Base-by-base conservation (phyloP, 192 early-diverging fungal species). In the Linnemannia hyalina region DNA sequence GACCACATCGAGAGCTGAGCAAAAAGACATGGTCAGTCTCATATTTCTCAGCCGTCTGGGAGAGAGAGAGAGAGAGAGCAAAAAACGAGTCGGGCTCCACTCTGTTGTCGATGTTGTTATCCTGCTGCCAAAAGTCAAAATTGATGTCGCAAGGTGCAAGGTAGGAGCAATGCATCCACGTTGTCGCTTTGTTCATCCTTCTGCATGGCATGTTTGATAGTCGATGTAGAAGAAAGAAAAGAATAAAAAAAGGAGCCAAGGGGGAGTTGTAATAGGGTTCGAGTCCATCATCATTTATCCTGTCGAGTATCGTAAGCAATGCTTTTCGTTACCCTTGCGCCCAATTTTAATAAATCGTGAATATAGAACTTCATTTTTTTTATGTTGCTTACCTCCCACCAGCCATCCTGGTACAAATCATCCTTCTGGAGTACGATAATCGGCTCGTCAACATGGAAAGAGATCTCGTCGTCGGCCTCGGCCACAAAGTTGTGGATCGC, bases 381-480 rank as follows among this genome's bases (percentile, higher is more conserved):
- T 38, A 22, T 35, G 3, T 68, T 72, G 68, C 81, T 88, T 91
- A 93, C 94, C 89, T 91, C 87, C 95, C 95, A 96, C 95, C 95
- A 96, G 41, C 95, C 95, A 85, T 96, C 95, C 26, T 88, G 84
- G 78, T 89, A 95, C 40, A 88, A 81, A 44, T 95, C 94, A 70
- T 96, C 95, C 68, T 88, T 92, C 79, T 96, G 93, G 16, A 95
- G 71, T 4, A 96, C 92, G n/a, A 93, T 82, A 11, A 96, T 89
- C 20, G 92, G 91, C 68, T 96, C 95, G 20, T 92, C 93, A 47
- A 87, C 86, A 44, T 83, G 73, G 77, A 96, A 95, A 35, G 86
- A 84, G 46, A 96, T 90, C 77, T 96, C 95, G 80, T 96, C 95
- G 32, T 90, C 88, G 68, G 94, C 91, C 77, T 94, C 93, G 42